Base-by-base conservation (phyloP, 352 stramenopile genomes). In the Phytophthora fragariae region DNA sequence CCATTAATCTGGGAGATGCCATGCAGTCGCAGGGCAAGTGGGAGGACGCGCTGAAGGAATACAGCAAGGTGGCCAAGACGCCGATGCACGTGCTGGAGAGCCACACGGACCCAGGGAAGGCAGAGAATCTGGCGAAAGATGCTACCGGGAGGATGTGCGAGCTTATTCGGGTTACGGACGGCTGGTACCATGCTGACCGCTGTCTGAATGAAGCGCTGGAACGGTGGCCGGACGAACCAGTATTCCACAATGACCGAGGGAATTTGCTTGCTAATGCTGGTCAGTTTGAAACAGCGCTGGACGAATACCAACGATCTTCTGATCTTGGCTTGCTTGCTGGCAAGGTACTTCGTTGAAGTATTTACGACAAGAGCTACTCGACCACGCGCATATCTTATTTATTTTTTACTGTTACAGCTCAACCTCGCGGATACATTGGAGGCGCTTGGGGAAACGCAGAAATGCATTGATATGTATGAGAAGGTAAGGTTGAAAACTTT, bases 191-290 rank as follows among this genome's bases (percentile, higher is more conserved):
- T 14, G 82, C 84, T 19, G 82, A 93, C 21, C 73, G 70, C 12
- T 94, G 88, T 56, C 59, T 93, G 10, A 76, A 78, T 12, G 70
- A 92, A 14, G 79, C 83, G 1, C 68, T 88, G 9, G 56, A 69
- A 55, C 72, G 72, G 14, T 95, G 85, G 75, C 86, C 85, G 1
- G 52, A 85, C n/a, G 79, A 92, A 33, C 47, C 83, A 1, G 39
- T 65, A 14, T 92, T 94, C 66, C 76, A 80, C 49, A 88, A 90
- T 64, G 85, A 92, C 12, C 81, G 79, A 5, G 88, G 88, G 2
- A 80, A 90, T 49, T 65, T 93, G 63, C 53, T 92, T 14, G 57
- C 87, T 0, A 75, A 80, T 21, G 80, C 75, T 2, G 82, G 83
- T 0, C 80, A 91, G 41, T 90, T 92, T 63, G 85, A 93, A 50